Base-by-base conservation (phyloP, 148 eudicot species). In the Drosera capensis region DNA sequence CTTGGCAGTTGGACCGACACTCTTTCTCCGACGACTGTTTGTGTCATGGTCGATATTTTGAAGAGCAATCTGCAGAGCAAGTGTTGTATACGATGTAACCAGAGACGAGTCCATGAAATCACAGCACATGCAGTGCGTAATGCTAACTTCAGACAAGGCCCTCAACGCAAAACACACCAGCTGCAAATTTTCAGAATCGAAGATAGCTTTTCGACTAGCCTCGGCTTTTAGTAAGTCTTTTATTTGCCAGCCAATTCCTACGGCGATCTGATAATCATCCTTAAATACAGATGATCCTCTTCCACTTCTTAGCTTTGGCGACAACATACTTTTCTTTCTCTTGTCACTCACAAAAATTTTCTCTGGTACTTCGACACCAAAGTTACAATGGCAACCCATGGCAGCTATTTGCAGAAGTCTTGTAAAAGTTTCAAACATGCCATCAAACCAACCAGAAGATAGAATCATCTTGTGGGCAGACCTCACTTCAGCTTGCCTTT, bases 231-330 rank as follows among this genome's bases (percentile, higher is more conserved):
- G 77, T 46, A 90, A 52, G 63, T 90, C 95, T 68, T 79, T 85
- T 38, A 85, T 54, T 54, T 90, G 99, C 99, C 95, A 90, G 36
- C 85, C 78, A 55, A 80, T 50, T 54, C 94, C 95, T 39, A 43
- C 64, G 21, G 93, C 77, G 62, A 54, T 49, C 42, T 56, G 46
- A 65, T 78, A 90, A 62, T 73, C 74, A 45, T 78, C 69, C 25
- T 78, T 46, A 20, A 90, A 75, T 43, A 41, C 60, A 52, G 51
- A 42, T 41, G 62, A 43, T 48, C 61, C 72, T 50, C 70, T 71
- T 40, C 58, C 56, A 53, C 14, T 21, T 37, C 64, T 83, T 5
- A 41, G 43, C 59, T 68, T 71, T 8, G 63, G 55, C 14, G 67
- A 52, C 21, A 43, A 36, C 51, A 55, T 71, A 15, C 48, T 43